Conservation (phyloP, 495 filamentous ascomycete genomes). For the Penicillium goetzii region DNA sequence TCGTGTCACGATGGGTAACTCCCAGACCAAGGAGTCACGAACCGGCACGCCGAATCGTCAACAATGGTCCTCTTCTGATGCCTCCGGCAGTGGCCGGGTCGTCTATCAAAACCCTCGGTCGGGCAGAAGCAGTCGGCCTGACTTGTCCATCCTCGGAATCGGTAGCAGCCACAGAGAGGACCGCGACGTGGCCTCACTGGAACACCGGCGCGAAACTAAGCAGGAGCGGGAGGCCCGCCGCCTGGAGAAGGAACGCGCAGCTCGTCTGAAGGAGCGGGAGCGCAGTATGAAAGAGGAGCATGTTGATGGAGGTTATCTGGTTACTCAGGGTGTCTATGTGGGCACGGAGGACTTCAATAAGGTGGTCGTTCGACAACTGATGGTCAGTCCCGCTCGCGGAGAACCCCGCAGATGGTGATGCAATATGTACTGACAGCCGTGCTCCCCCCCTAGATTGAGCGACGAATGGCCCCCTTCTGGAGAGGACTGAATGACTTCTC, state of each 20-base stretch:
- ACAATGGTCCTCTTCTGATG: slow-evolving; percentile 45
- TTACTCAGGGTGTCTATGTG: slow-evolving; percentile 92
- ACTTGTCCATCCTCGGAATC: slow-evolving; percentile 60
- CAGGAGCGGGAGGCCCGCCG: slow-evolving; percentile 88
- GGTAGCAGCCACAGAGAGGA: slow-evolving; percentile 42
- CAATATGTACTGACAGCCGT: slow-evolving; percentile 21
- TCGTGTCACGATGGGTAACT: slow-evolving; percentile 57
- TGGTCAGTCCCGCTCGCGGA: slow-evolving; percentile 59
- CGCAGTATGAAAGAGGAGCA: slow-evolving; percentile 91
- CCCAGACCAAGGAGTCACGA: slow-evolving; percentile 62
- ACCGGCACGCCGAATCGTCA: slow-evolving; percentile 39
- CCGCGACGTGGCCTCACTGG: slow-evolving; percentile 46
- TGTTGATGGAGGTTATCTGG: slow-evolving; percentile 92
- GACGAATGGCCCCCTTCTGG: slow-evolving; percentile 93
- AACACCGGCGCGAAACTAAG: slow-evolving; percentile 78
- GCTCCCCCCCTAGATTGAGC: slow-evolving; percentile 69
- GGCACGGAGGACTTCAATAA: slow-evolving; percentile 94
- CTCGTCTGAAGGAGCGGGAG: slow-evolving; percentile 80
- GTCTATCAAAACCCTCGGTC: slow-evolving; percentile 48
- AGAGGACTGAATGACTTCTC: slow-evolving; percentile 87
- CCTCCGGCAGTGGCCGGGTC: slow-evolving; percentile 32
- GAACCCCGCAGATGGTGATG: slow-evolving; percentile 4
- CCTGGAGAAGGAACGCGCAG: slow-evolving; percentile 75
- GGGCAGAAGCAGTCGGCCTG: slow-evolving; percentile 56
- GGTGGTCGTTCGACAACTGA: slow-evolving; percentile 83